Conservation (phyloP, 306 rosid species). For the Cercis canadensis region DNA sequence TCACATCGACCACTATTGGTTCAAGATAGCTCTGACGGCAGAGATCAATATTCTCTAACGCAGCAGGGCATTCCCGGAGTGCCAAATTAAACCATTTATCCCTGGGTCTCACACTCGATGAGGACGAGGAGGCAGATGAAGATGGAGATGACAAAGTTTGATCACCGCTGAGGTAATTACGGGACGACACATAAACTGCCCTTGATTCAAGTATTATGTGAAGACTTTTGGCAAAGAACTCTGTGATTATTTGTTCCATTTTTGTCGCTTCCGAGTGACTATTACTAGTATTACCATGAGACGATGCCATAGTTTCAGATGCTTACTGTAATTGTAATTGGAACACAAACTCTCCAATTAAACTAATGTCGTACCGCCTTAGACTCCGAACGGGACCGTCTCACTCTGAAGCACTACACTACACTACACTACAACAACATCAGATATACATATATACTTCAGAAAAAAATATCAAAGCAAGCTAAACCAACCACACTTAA, state of each 20-base stretch:
- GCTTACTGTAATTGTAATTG: conserved; percentile 3
- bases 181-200: conserved; percentile 62
- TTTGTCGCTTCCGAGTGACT: conserved; percentile 70
- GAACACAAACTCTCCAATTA: conserved; percentile 26
- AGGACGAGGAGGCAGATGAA: conserved; percentile 64
- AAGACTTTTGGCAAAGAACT: conserved; percentile 75
- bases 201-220: conserved; percentile 87
- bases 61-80: conserved; percentile 70
- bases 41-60: conserved; percentile 66
- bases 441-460: not conserved
- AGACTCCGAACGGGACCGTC: not conserved
- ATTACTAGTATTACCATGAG: conserved; percentile 66
- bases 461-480: too few relatives aligned
- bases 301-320: conserved; percentile 56
- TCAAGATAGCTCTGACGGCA: conserved; percentile 74
- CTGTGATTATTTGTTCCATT: conserved; percentile 78
- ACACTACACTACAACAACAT: conserved; percentile 22
- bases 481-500: not conserved
- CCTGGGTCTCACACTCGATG: conserved; percentile 78
- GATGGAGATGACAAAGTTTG: conserved; percentile 66
- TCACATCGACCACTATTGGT: conserved; percentile 74
- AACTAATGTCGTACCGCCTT: conserved; percentile 27
- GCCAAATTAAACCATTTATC: conserved; percentile 93
- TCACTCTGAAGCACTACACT: not conserved
- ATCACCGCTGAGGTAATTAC: conserved; percentile 56